Evolutionary conservation across 2,329 filamentous ascomycete species (phyloP), one percentile per base, ranked within the genome.

Genomic region (Botryosphaeria dothidea): DNA sequence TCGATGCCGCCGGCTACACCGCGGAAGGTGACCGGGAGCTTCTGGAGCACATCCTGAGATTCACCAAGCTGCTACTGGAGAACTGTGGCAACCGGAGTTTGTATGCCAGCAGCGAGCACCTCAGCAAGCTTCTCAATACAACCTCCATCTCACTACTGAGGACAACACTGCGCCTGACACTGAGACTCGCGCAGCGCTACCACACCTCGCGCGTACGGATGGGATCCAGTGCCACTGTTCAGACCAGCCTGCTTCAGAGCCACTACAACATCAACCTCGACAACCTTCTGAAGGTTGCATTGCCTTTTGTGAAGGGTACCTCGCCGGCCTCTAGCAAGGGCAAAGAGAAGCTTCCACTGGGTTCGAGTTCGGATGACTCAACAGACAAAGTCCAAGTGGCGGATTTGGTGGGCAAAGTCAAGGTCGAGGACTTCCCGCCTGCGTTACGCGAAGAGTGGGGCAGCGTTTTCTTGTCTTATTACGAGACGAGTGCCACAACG

Each of bases 41-140:
- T 67, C 81, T 98, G 64, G 90, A 96, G 75, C 84, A 87, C 31
- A 85, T 98, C 62, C 83, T 99, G 66, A 84, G 87, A 70, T 99
- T 99, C 78, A 97, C 93, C 23, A 88, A 90, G 67, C 86, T 96
- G 77, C 84, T 99, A 31, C 81, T 98, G 60, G 92, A 98, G 75
- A 95, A 97, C 75, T 99, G 95, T 78, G 95, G 94, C 66, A 99
- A 99, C 75, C 86, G 96, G 70, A 97, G 93, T 80, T 89, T 99
- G 71, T 99, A 98, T 77, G 92, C 90, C 67, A 99, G 95, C 82
- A 98, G 94, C 76, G 85, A 90, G 69, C 92, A 96, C 71, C 82
- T 99, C 67, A 95, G 94, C 75, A 90, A 93, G 74, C 85, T 99
- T 45, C 86, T 99, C 66, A 92, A 97, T 77, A 94, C 91, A 49